A percentile compares a stretch with the other conserved stretches of the same genome.
phyloP scores from a whole-genome alignment of 768 basidiomycete species.

The Lepiota brunneoincarnata region DNA sequence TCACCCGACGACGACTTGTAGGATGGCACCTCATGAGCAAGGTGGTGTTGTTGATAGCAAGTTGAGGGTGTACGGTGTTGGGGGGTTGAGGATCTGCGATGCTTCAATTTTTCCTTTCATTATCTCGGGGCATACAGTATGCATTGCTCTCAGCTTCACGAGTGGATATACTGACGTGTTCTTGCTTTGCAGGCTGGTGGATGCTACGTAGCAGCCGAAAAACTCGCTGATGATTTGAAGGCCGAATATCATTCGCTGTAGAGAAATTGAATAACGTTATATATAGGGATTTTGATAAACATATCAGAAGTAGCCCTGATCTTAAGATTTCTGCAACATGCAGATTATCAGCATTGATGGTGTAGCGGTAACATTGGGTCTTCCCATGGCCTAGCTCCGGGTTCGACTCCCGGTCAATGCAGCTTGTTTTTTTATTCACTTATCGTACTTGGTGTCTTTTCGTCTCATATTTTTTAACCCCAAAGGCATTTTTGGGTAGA shows the following conservation, averaged over 20 bases:
- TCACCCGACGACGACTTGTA: conserved; percentile 44
- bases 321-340: too few species aligned
- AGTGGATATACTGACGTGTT: neutral
- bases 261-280: neutral
- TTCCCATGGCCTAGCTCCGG: conserved; percentile 69
- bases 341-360: conserved; percentile 44
- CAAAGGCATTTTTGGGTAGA: too few species aligned
- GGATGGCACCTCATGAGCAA: conserved; percentile 40
- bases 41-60: conserved; percentile 37
- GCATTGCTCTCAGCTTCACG: conserved; percentile 13
- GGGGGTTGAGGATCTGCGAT: conserved; percentile 44
- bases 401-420: conserved; percentile 56
- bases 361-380: conserved; percentile 88
- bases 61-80: conserved; percentile 38
- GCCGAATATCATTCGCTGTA: conserved; percentile 15
- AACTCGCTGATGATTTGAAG: conserved; percentile 30
- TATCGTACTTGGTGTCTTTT: neutral
- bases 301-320: too few species aligned
- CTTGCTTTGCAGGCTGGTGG: conserved; percentile 22
- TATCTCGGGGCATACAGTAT: conserved; percentile 45
- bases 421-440: conserved; percentile 17
- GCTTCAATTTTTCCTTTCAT: conserved; percentile 46
- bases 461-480: too few species aligned
- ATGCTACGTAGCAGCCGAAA: conserved; percentile 30
- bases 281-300: neutral